Base-by-base conservation (phyloP, 2,329 filamentous ascomycete genomes). In the Penicillium sp. region DNA sequence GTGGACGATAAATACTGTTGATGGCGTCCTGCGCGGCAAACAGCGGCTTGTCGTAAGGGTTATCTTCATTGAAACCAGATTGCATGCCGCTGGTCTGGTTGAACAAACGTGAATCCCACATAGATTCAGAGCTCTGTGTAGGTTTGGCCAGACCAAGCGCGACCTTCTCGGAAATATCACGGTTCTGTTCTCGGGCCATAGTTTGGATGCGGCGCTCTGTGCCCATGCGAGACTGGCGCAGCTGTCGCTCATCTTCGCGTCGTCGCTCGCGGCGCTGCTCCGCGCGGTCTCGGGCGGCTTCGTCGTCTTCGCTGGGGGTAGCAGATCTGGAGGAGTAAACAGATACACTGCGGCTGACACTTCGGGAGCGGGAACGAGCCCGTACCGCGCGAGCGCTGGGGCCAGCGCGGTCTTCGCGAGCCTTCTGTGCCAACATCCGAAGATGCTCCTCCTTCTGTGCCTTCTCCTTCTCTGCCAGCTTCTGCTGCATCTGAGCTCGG, bases 41-140 rank as follows among this genome's bases (percentile, higher is more conserved):
- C 8, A 99, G 80, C 21, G 94, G 94, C 77, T 97, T 97, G 75
- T 97, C 94, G 78, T 97, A 99, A 0, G 88, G 87, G 70, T 99
- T 94, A 74, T 99, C 94, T 75, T 99, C 94, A 74, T 99, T 99
- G 82, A 97, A 92, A 0, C 93, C 94, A 51, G 87, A 84, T 65
- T 92, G 88, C 72, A 99, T 95, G 0, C 94, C 94, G 66, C 89
- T 92, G 6, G 87, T 89, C 76, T 96, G 91, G 76, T 97, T 97
- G 78, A 99, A 99, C 31, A 99, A 78, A 40, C 94, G 84, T 2
- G 92, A 95, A 77, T 99, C 94, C 78, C 95, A 99, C 94, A 97
- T 97, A 25, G 90, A 87, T 74, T 99, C 94, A 54, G 88, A 88
- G 50, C 87, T 90, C 71, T 94, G 89, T 4, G 94, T 97, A 3